Evolutionary conservation across 2,329 filamentous ascomycete species (phyloP).

Genomic region (Pestalotiopsis sp.): DNA sequence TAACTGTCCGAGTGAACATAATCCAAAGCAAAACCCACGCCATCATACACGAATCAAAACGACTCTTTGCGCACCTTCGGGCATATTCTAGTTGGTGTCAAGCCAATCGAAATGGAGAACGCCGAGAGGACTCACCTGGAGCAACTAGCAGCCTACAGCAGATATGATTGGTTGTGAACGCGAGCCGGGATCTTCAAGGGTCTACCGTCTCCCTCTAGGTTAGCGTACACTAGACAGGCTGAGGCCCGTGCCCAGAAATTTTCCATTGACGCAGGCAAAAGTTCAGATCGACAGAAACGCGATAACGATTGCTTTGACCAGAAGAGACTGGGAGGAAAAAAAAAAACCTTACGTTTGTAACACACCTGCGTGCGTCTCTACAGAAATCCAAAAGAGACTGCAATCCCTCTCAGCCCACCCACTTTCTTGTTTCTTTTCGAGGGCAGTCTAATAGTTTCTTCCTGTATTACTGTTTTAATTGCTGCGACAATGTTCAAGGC

Average conservation of each 20-base stretch:
- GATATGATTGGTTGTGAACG: background rate
- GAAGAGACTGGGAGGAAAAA: background rate
- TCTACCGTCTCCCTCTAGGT: too few species aligned
- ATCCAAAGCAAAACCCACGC: too few species aligned
- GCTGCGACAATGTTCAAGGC: conserved; percentile 15
- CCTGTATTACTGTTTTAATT: background rate
- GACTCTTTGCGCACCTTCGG: background rate
- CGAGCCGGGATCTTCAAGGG: background rate
- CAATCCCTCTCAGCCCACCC: background rate
- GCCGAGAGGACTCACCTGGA: background rate
- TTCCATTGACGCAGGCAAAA: background rate
- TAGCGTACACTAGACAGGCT: too few species aligned
- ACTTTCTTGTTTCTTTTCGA: background rate
- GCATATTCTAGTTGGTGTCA: background rate
- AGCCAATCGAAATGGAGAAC: background rate
- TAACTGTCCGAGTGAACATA: too few species aligned
- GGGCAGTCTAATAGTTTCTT: background rate
- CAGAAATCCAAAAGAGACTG: background rate
- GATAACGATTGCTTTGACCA: background rate
- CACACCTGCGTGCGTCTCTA: background rate
- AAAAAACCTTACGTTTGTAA: background rate
- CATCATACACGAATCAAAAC: too few species aligned
- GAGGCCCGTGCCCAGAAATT: conserved; percentile 1
- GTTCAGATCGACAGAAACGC: background rate
- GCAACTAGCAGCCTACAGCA: background rate